Evolutionary conservation across 108 stramenopile species (phyloP), one percentile per base, ranked within the genome.

Genomic region (Cylindrotheca closterium): DNA sequence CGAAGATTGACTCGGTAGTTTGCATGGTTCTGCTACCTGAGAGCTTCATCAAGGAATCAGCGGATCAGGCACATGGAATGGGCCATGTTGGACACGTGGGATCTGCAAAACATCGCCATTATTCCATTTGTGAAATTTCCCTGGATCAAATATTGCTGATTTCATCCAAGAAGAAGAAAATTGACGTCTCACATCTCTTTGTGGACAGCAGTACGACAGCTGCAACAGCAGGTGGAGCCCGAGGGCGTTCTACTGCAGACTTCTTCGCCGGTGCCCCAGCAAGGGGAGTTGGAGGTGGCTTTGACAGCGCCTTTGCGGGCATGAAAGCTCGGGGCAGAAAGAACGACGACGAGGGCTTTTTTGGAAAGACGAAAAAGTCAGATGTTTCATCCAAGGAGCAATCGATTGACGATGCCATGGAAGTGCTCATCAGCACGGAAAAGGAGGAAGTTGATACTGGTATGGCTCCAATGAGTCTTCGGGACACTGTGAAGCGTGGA

Each of bases 11-110:
- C 25, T 51, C 68, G n/a, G 8, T 69, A 7, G 65, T 88, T 47
- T 88, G 91, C 61, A 71, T 88, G 71, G 79, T 87, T 2, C 73
- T 88, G 27, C 68, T 90, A 7, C 88, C 92, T 22, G 67, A 81
- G 45, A 76, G 79, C 51, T 88, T 70, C 51, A 62, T 77, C 21
- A 54, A 69, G 25, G 66, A 58, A 26, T 26, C 60, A 30, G 57
- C 75, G 24, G 60, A 72, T 46, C 67, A 50, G 47, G 47, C 45
- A 12, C 26, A 56, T 19, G 55, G 54, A 15, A 46, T 45, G 54
- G 79, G 80, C 1, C 60, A 73, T 3, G 29, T 89, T 45, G 79
- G 84, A 47, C 79, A 63, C 53, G 69, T 87, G 46, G 93, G 93
- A 21, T 51, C 42, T 55, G 67, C 70, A 1, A 65, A 73, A 24